Base-by-base conservation (phyloP, 2,329 filamentous ascomycete genomes). In the Aciculosporium take region DNA sequence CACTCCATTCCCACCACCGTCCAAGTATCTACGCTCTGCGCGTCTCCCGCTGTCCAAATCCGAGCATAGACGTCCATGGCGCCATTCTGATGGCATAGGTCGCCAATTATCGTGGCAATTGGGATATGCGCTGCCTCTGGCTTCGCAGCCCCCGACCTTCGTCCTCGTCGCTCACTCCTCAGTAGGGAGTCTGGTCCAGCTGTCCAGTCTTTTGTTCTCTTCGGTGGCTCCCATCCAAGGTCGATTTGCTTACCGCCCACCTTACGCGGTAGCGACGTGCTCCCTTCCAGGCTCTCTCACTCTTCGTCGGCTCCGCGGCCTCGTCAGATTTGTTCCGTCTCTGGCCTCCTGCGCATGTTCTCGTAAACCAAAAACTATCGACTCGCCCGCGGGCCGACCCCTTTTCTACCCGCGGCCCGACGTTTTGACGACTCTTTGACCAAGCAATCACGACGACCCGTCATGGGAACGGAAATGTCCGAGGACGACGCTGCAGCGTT, bases 401-500 rank as follows among this genome's bases (percentile, higher is more conserved):
- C 40, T 15, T 33, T 25, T 28, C 21, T 23, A n/a, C 21, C 17
- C 24, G 27, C 42, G 27, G 15, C 29, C 41, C 41, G 23, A 17
- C 7, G 21, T 21, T n/a, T 24, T 8, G 38, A 40, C 39, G 31
- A 21, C 21, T 17, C 21, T 15, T 35, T 34, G 29, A 30, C 17
- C 17, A 20, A 30, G 23, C 29, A 4, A 27, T 12, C 17, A 20
- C 23, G 9, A 35, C 51, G 51, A n/a, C 42, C 46, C 43, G 46
- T 44, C 35, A 59, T 61, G 52, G 56, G 60, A 40, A 53, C 57
- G 45, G 61, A 63, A 45, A 60, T 65, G 58, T 65, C 64, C 37
- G 65, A 66, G 46, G 63, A 68, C 50, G 65, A 68, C 44, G 59
- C 59, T 44, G 59, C 54, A 41, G 54, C 56, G 45, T 51, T 59